A percentile compares a stretch with the other conserved stretches of the same genome.
phyloP scores from a whole-genome alignment of 352 stramenopile species.

The Phytophthora ramorum region DNA sequence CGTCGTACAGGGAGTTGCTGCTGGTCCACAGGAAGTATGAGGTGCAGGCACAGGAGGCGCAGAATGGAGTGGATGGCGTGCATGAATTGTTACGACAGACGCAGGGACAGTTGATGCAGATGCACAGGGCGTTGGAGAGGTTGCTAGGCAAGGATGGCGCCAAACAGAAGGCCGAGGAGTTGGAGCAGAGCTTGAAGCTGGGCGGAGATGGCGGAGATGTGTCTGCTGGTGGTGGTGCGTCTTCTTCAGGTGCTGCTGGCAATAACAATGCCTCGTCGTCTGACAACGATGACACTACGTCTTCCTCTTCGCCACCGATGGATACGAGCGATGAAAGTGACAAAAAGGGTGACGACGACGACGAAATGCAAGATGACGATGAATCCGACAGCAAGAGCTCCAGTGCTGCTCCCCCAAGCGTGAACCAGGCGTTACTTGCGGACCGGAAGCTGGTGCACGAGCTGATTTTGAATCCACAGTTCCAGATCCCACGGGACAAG shows the following conservation, averaged over 20 bases:
- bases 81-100: constrained; percentile 66
- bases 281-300: constrained; percentile 14
- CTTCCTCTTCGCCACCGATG: constrained; percentile 15
- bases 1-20: constrained; percentile 61
- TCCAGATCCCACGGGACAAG: constrained; percentile 45
- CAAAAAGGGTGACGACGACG: constrained; percentile 37
- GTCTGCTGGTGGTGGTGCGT: neutral
- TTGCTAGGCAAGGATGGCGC: constrained; percentile 60
- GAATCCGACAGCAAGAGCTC: constrained; percentile 7
- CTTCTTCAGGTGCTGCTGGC: neutral
- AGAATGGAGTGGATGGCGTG: constrained; percentile 52
- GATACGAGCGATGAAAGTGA: constrained; percentile 19
- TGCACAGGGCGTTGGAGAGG: constrained; percentile 58
- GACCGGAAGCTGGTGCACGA: constrained; percentile 76
- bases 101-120: constrained; percentile 62
- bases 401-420: constrained; percentile 16
- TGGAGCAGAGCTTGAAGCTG: constrained; percentile 44
- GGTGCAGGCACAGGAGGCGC: constrained; percentile 31
- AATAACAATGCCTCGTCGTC: constrained; percentile 9
- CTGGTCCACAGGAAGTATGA: constrained; percentile 56
- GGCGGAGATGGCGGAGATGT: neutral
- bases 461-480: constrained; percentile 75
- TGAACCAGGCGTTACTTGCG: constrained; percentile 55
- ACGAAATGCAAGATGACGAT: constrained; percentile 20
- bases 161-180: constrained; percentile 33